phyloP scores from a whole-genome alignment of 306 rosid species.

The Carpinus fangiana region DNA sequence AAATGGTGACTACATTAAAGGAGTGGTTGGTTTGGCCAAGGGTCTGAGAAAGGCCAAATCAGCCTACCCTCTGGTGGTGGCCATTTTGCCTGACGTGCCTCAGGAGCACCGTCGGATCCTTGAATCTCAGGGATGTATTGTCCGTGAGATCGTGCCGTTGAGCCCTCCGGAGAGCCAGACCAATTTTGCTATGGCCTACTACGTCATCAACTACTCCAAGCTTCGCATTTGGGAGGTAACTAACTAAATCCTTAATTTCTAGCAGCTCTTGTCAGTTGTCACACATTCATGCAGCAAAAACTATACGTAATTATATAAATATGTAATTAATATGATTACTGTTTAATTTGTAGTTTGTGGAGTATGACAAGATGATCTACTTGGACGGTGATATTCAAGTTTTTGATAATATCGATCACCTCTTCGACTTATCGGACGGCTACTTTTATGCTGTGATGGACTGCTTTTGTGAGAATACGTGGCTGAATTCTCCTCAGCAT shows the following conservation, averaged over 20 bases:
- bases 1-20: constrained; percentile 53
- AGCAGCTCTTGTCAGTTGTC: background rate
- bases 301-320: too few relatives aligned
- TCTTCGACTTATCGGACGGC: constrained; percentile 45
- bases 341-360: constrained; percentile 42
- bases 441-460: constrained; percentile 65
- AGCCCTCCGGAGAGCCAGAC: constrained; percentile 43
- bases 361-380: constrained; percentile 62
- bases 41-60: constrained; percentile 45
- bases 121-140: constrained; percentile 46
- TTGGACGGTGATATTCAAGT: constrained; percentile 72
- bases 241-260: background rate
- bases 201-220: constrained; percentile 62
- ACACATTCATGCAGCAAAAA: too few relatives aligned
- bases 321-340: background rate
- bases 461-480: constrained; percentile 63
- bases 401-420: constrained; percentile 56
- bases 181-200: constrained; percentile 53
- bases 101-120: constrained; percentile 50
- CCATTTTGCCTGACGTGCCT: constrained; percentile 55
- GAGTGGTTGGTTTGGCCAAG: constrained; percentile 59
- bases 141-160: constrained; percentile 45
- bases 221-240: constrained; percentile 62
- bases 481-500: constrained; percentile 57
- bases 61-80: constrained; percentile 51